These are phyloP conservation scores for Auriscalpium orientale DNA, from an alignment of 768 basidiomycete genomes.

Conservation along the genomic window DNA sequence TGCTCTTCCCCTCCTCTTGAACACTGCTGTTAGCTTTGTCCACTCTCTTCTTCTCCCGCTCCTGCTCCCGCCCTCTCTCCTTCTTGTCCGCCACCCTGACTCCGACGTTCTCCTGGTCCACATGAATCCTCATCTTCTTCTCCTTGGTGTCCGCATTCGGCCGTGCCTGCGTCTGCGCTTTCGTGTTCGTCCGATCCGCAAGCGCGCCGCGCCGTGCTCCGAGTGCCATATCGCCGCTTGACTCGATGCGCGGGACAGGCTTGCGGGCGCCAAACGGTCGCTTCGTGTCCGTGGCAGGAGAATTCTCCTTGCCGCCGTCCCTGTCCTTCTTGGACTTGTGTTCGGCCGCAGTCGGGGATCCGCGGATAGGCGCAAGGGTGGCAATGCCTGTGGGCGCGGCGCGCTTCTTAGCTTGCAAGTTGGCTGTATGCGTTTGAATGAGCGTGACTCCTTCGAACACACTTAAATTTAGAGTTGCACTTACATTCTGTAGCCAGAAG, in stretches of 20 bases:
- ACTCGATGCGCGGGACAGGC: conserved; percentile 17
- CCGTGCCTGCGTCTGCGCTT: not conserved
- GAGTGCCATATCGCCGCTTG: too few species aligned
- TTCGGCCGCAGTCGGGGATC: conserved; percentile 37
- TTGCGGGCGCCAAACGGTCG: conserved; percentile 16
- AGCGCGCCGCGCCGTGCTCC: too few species aligned
- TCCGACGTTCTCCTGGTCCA: not conserved
- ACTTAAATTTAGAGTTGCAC: not conserved
- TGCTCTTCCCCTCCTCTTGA: conserved; percentile 5
- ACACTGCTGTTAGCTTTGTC: not conserved
- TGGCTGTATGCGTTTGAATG: not conserved
- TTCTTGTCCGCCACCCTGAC: conserved; percentile 4
- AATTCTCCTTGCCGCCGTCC: conserved; percentile 32
- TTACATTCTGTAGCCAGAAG: conserved; percentile 14
- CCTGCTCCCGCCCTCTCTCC: conserved; percentile 5
- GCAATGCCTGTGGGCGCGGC: not conserved
- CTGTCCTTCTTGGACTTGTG: conserved; percentile 35
- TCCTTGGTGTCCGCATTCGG: conserved; percentile 10
- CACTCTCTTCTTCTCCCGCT: conserved; percentile 1
- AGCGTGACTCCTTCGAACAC: not conserved
- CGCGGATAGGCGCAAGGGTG: conserved; percentile 42
- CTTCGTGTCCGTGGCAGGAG: not conserved
- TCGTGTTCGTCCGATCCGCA: not conserved
- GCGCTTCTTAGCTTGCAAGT: conserved; percentile 4
- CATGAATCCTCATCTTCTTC: not conserved